Evolutionary conservation across 1,139 yeast species (phyloP), one percentile per base, ranked within the genome.

Genomic region (Debaryomyces coudertii): DNA sequence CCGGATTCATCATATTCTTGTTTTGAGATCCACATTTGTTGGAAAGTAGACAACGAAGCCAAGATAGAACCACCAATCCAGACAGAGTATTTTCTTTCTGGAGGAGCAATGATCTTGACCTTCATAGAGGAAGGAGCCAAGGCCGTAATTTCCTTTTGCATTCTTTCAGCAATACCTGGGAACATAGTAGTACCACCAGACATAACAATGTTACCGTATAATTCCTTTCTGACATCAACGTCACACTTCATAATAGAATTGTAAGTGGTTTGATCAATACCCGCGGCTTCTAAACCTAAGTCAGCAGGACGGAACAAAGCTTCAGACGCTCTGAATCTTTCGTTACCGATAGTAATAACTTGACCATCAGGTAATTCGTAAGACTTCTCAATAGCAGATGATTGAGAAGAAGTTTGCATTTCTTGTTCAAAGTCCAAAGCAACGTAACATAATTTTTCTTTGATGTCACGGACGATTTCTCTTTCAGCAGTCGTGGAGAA

Each of bases 161-260:
- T 90, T 85, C 99, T 93, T 84, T 93, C 98, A 76, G 98, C 97
- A 76, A 93, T 90, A 83, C 98, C 98, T 78, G 97, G 97, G 96
- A 90, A 92, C 98, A 93, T 90, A 64, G 98, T 92, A 68, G 98
- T 90, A 88, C 98, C 99, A 85, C 99, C 99, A 62, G 98, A 92
- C 95, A 92, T 86, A 73, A 93, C 99, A 71, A 93, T 93, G 87
- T 93, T 93, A 79, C 96, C 95, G 82, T 93, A 93, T 76, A 93
- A 85, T 76, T 93, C 98, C 83, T 90, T 92, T 81, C 99, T 90
- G 64, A 93, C 97, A 79, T 93, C 99, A 66, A 93, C 87, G 77
- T 93, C 99, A 82, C 98, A 92, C 90, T 92, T 92, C 85, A 88
- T 90, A 80, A 93, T 93, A 58, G 98, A 92, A 90, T 92, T 92